A percentile compares a stretch with the other conserved stretches of the same genome.
Evolutionary conservation across 495 filamentous ascomycete genomes (phyloP).

Genomic region (Aspergillus sclerotioniger): DNA sequence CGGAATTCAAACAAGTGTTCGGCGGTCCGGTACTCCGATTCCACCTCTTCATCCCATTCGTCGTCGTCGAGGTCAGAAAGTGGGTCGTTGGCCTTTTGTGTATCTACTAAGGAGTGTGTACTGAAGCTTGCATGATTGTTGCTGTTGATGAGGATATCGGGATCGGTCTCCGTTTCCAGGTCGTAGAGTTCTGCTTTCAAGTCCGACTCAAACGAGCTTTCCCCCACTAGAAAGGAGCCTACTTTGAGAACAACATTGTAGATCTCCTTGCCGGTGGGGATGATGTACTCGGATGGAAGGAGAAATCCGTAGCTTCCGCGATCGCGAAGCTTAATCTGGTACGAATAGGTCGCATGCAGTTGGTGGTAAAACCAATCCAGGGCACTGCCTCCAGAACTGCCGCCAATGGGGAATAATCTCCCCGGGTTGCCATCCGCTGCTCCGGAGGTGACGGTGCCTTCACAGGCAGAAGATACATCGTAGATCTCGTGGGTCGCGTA

Average conservation of each 20-base stretch:
- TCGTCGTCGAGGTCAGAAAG: background rate
- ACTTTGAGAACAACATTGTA: slow-evolving; percentile 79
- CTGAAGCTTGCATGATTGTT: no score
- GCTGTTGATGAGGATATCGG: background rate
- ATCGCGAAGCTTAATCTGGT: slow-evolving; percentile 93
- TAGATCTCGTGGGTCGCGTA: slow-evolving; percentile 72
- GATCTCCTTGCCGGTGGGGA: slow-evolving; percentile 85
- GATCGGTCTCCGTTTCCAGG: background rate
- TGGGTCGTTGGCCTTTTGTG: background rate
- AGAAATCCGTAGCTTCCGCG: slow-evolving; percentile 94
- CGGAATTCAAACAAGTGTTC: slow-evolving; percentile 13
- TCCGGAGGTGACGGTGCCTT: slow-evolving; percentile 60
- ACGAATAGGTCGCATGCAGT: slow-evolving; percentile 75
- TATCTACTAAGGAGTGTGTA: background rate
- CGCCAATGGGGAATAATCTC: slow-evolving; percentile 56
- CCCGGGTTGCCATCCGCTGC: slow-evolving; percentile 18
- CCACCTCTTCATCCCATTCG: slow-evolving; percentile 10
- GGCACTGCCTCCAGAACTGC: slow-evolving; percentile 69
- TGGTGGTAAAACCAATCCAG: slow-evolving; percentile 97
- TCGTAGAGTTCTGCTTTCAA: slow-evolving; percentile 23
- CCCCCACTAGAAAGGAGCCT: slow-evolving; percentile 66
- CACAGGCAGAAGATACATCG: slow-evolving; percentile 81
- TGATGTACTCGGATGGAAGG: slow-evolving; percentile 79
- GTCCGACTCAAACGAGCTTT: slow-evolving; percentile 19
- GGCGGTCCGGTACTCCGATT: background rate